Base-by-base conservation (phyloP, 1,284 basidiomycete species). In the Porodaedalea pini region DNA sequence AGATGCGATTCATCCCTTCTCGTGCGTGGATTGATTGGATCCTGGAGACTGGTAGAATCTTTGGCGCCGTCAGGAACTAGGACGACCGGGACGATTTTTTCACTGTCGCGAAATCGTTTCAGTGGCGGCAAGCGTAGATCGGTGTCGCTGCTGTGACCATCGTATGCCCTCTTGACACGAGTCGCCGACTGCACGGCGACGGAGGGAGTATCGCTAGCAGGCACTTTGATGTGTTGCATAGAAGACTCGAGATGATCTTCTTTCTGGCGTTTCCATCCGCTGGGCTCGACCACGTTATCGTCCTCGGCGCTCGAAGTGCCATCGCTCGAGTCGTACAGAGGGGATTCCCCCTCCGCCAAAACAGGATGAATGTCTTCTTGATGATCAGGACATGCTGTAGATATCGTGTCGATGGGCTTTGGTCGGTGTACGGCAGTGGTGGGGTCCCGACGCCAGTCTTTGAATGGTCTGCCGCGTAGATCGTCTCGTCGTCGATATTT, bases 381-480 rank as follows among this genome's bases (percentile, higher is more conserved):
- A 41, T 31, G 11, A 29, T 19, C 29, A n/a, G 3, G 23, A 34
- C 19, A 11, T 21, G 45, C 27, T 39, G 55, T 36, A 31, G 29
- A 19, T 31, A 8, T 13, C 15, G 55, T 57, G 48, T 51, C 34
- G 37, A 57, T 43, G 23, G 37, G 36, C 2, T 21, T 17, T n/a
- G 55, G 55, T 25, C 47, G 48, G 23, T 34, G 5, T 19, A 19
- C 31, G 5, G 48, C 40, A 5, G 48, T 51, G 17, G 49, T 29
- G 4, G 48, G 37, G 23, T 51, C 40, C 15, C 50, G 50, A 10
- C 50, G 48, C 55, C 55, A 57, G 15, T 37, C 41, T 27, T 13
- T 27, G 23, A 57, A 57, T 5, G 55, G 37, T 15, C 17, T 15
- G 15, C 55, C 48, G 17, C 31, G 29, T 2, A 49, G 55, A 32